Percentiles rank a stretch among this genome's conserved stretches.
Evolutionary conservation across 345 rosid genomes (phyloP).

Genomic region (Hevea brasiliensis): DNA sequence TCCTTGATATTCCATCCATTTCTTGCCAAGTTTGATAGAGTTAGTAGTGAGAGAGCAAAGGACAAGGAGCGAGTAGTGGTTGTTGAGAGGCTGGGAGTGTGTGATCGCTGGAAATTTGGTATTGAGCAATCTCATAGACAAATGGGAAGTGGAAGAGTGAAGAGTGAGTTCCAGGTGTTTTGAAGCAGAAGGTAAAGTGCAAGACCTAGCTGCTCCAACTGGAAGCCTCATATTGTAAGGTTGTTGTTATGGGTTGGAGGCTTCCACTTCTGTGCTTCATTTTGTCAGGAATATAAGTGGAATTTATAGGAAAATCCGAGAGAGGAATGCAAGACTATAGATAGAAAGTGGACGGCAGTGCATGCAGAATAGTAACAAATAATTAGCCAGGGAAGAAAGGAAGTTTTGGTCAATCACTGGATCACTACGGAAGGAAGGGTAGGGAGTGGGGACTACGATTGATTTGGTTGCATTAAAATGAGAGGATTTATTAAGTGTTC

Average conservation of each 20-base stretch:
- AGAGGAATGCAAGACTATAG: no score
- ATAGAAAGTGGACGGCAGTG: no score
- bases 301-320: not conserved
- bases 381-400: no score
- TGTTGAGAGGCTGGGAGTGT: no score
- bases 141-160: not conserved
- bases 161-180: not conserved
- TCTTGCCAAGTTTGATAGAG: constrained; percentile 6
- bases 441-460: no score
- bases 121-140: no score
- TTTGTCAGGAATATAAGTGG: not conserved
- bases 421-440: no score
- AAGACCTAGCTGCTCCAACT: not conserved
- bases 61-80: not conserved
- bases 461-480: no score
- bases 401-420: no score
- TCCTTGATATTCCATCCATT: constrained; percentile 36
- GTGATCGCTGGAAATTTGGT: not conserved
- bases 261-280: not conserved
- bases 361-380: no score
- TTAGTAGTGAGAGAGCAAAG: not conserved
- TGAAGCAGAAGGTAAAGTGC: constrained; percentile 1
- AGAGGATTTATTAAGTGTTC: no score
- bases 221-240: constrained; percentile 11
- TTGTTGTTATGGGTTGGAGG: not conserved